Evolutionary conservation across 805 yeast genomes (phyloP), one percentile per base, ranked within the genome.

Genomic region (Candida alai): DNA sequence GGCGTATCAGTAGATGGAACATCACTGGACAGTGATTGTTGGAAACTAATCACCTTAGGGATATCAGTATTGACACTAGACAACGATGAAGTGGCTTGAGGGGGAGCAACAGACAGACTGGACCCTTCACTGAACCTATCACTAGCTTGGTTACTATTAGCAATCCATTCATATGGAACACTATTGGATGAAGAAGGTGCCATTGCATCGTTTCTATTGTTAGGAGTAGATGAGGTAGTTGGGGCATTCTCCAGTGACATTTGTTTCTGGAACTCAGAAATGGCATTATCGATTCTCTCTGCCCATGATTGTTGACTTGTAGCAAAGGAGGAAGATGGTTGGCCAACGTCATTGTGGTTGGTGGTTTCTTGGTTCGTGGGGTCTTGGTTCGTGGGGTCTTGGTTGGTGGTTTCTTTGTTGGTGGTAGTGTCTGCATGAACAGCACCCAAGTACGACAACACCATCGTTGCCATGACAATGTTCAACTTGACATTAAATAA

Each of bases 391-490:
- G 11, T 26, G 29, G 11, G 20, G 15, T 20, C 32, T 21, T 21
- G 23, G 9, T 21, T 9, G 9, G 11, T 26, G 29, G 11, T 20
- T 11, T 20, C 32, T 21, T 21, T 9, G 9, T 8, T n/a, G 16
- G n/a, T 9, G 3, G 9, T 24, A 11, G 12, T 4, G n/a, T 19
- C 32, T 8, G 32, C 35, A 23, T 32, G 19, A 19, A 27, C 28
- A 7, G 11, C 5, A 14, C 23, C 4, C 13, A 32, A 13, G 15
- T 19, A 36, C n/a, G 40, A 17, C 13, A 36, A 22, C 9, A 36
- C 18, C 10, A 19, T 28, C 16, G 32, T 22, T n/a, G 33, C 22
- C 10, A 33, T 28, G 9, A 36, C 12, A 12, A 36, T 13, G 28
- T 27, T 36, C 19, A 26, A 31, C 12, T 16, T 29, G 18, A 19